A percentile compares a stretch with the other conserved stretches of the same genome.
Conservation (phyloP, 2,329 filamentous ascomycete species). For the Diaporthe humulicola region DNA sequence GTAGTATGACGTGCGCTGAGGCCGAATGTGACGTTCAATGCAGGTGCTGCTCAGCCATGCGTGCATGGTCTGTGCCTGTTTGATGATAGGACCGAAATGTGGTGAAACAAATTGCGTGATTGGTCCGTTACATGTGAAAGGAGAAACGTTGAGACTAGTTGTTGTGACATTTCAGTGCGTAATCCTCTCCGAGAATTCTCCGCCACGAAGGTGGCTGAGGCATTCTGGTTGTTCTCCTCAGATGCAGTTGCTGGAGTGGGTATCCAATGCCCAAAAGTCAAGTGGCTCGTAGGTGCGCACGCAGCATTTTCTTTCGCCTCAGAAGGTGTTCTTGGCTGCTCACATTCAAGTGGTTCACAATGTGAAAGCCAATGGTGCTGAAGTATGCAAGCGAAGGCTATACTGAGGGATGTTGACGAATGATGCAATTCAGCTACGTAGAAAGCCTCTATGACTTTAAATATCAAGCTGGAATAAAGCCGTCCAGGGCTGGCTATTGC, state of each 20-base stretch:
- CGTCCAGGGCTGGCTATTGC: background rate
- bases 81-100: background rate
- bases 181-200: background rate
- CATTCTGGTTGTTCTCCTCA: background rate
- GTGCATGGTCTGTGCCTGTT: constrained; percentile 18
- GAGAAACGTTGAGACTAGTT: background rate
- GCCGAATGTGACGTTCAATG: background rate
- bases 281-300: no score
- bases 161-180: background rate
- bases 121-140: background rate
- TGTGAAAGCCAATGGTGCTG: background rate
- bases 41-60: background rate
- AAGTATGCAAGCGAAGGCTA: background rate
- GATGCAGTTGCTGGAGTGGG: background rate
- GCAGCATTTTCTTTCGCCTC: background rate
- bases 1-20: constrained; percentile 21
- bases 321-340: background rate
- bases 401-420: background rate
- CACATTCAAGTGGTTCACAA: background rate
- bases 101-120: background rate
- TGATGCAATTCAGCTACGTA: background rate
- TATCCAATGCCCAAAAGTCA: background rate
- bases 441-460: background rate
- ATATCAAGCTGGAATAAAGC: background rate
- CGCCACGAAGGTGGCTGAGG: background rate